These are phyloP conservation scores for Aspergillus pseudonomiae DNA, from an alignment of 2,329 filamentous ascomycete genomes.

Conservation along the genomic window DNA sequence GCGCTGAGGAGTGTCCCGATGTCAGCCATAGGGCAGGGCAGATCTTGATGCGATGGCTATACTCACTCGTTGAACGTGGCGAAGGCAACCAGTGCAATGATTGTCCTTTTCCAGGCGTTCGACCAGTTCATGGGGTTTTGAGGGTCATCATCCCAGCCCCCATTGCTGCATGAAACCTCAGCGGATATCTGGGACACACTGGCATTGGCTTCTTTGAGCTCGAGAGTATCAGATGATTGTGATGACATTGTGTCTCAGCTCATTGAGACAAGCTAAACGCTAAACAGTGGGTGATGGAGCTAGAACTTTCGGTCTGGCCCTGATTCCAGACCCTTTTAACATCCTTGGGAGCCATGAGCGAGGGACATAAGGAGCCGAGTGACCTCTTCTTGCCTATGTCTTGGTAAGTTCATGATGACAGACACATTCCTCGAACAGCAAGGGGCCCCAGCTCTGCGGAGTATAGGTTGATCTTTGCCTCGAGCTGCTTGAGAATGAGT, in stretches of 20 bases:
- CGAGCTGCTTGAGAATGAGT: neutral
- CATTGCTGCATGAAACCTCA: neutral
- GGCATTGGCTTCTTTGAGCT: neutral
- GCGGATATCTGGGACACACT: neutral
- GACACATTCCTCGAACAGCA: neutral
- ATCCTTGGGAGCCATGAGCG: neutral
- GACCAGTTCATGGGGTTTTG: conserved; percentile 9
- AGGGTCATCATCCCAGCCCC: conserved; percentile 6
- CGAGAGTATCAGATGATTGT: neutral
- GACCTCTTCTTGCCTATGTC: neutral
- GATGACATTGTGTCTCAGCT: neutral
- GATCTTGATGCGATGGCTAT: neutral
- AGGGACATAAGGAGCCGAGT: neutral
- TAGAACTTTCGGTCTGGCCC: neutral
- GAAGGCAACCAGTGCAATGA: conserved; percentile 1
- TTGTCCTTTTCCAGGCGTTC: conserved; percentile 2
- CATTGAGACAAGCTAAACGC: neutral
- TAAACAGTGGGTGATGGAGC: neutral
- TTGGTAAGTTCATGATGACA: neutral
- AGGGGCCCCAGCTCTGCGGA: neutral
- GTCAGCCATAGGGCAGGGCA: neutral
- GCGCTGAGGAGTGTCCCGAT: neutral
- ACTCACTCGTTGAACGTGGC: conserved; percentile 5
- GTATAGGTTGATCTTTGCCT: neutral
- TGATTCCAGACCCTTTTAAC: neutral